These are phyloP conservation scores for Echinochloa phyllopogon DNA, from an alignment of 176 grass and related monocot genomes.

Conservation along the genomic window DNA sequence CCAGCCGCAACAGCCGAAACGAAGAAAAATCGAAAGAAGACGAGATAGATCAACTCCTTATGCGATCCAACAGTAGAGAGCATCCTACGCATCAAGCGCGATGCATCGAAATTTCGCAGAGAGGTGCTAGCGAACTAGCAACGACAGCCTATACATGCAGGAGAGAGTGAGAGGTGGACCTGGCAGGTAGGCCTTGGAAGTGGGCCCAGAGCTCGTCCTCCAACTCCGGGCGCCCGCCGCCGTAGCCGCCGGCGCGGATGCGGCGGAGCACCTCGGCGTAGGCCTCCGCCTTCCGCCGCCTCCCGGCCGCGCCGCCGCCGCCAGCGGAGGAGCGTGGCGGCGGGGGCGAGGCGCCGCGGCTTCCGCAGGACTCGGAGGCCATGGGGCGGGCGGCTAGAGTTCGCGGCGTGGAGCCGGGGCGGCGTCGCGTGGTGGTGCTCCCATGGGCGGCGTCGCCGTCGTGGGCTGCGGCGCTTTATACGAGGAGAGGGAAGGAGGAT, in stretches of 20 bases:
- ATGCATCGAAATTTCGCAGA: conserved; percentile 14
- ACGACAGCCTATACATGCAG: background rate
- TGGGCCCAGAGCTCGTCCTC: conserved; percentile 74
- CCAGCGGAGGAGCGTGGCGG: conserved; percentile 24
- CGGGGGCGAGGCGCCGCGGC: conserved; percentile 51
- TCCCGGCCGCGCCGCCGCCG: conserved; percentile 38
- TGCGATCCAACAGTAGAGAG: conserved; percentile 3
- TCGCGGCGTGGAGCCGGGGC: conserved; percentile 1
- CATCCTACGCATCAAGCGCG: background rate
- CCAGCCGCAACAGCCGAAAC: background rate
- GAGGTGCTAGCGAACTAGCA: background rate
- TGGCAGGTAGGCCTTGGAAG: conserved; percentile 68
- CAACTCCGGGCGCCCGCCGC: conserved; percentile 21
- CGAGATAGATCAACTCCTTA: background rate
- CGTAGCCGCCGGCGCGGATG: conserved; percentile 34
- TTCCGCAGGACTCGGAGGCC: conserved; percentile 71
- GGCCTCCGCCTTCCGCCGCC: conserved; percentile 53
- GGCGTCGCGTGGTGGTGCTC: background rate
- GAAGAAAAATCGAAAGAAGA: conserved; percentile 6
- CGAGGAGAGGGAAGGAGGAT: conserved; percentile 37
- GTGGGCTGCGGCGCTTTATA: conserved; percentile 49
- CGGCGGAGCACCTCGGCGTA: conserved; percentile 66
- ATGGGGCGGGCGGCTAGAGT: conserved; percentile 37
- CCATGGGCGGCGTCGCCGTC: conserved; percentile 48
- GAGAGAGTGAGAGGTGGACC: conserved; percentile 24